Base-by-base conservation (phyloP, 805 yeast species). In the Saccharomycopsis schoenii region DNA sequence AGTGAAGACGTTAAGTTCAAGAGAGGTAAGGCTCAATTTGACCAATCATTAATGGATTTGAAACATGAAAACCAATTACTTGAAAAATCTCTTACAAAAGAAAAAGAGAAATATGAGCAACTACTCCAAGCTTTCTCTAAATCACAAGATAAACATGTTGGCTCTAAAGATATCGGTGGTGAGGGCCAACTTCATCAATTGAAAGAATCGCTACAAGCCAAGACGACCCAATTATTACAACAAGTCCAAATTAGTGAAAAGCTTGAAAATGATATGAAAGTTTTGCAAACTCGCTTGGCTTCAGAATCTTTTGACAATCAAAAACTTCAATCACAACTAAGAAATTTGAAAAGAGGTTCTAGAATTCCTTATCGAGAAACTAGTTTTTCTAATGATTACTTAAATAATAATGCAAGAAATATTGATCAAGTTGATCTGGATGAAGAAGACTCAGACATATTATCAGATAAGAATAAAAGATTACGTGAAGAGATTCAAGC, bases 251-350 rank as follows among this genome's bases (percentile, higher is more conserved):
- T 73, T 21, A 75, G 74, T 55, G 69, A 75, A 67, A 70, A 79
- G 72, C 69, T 85, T 54, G 73, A 76, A 25, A 83, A 86, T 55
- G 89, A 86, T 62, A 67, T 85, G 58, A 77, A 79, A 39, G 73
- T 86, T 66, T 71, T 88, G 14, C 86, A 85, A 65, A 80, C 85
- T 1, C 77, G 88, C 66, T 69, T 84, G n/a, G 85, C 86, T 1
- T 77, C 85, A n/a, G 85, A 83, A 57, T 77, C 84, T 6, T 81
- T 81, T 64, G 86, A 83, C 60, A 81, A 78, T 62, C 83, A 80
- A 67, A 80, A 73, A 58, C 68, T 77, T 63, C 76, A 72, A 55
- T 77, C 79, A 12, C 77, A 77, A 54, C 59, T 82, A 4, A 73
- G 73, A 39, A 77, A 74, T 51, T 58, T 78, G 36, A 71, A 69